phyloP scores from a whole-genome alignment of 768 basidiomycete species.

The Mycena albidolilacea region DNA sequence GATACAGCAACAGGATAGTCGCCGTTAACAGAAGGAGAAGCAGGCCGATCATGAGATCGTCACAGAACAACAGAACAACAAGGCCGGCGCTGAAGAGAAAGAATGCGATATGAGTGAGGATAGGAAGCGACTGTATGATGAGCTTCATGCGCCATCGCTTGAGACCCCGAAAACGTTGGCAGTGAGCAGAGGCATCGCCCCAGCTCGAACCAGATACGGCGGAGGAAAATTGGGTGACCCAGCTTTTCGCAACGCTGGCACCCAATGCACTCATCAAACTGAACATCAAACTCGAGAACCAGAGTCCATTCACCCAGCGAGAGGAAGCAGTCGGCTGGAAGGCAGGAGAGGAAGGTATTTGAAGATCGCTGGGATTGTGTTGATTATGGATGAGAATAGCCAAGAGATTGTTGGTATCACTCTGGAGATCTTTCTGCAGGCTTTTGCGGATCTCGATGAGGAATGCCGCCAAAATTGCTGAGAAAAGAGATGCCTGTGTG shows the following conservation, averaged over 20 bases:
- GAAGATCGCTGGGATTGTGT: not conserved
- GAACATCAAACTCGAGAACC: constrained; percentile 5
- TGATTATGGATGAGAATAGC: not conserved
- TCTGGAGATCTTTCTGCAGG: constrained; percentile 6
- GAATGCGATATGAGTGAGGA: constrained; percentile 6
- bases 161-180: not conserved
- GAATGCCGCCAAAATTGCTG: not conserved
- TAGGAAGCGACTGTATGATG: not conserved
- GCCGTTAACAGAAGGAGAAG: not conserved
- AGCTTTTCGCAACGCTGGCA: constrained; percentile 1
- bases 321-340: not conserved
- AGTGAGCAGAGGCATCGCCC: not conserved
- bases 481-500: not conserved
- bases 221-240: constrained; percentile 8
- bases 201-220: not conserved
- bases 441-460: constrained; percentile 4
- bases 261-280: constrained; percentile 2
- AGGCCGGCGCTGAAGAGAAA: constrained; percentile 8
- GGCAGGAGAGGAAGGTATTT: not conserved
- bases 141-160: not conserved
- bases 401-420: not conserved
- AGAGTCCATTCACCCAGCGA: constrained; percentile 11
- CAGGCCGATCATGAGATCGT: not conserved
- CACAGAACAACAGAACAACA: not conserved
- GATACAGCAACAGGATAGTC: not conserved